These are phyloP conservation scores for Fomitopsis betulina DNA, from an alignment of 1,284 basidiomycete species.

Conservation along the genomic window DNA sequence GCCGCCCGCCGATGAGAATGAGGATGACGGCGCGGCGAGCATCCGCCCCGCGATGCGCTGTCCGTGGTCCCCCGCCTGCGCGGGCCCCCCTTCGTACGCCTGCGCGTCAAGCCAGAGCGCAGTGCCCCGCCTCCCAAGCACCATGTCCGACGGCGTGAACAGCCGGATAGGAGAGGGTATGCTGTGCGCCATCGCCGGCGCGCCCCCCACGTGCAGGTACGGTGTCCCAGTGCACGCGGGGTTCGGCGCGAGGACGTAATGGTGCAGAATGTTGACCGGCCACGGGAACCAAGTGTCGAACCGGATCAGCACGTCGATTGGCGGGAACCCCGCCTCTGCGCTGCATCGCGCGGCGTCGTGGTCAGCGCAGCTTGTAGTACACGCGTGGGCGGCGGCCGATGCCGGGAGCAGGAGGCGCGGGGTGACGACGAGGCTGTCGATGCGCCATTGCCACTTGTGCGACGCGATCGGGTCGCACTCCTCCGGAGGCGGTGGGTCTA, in stretches of 20 bases:
- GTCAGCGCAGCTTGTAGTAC: slow-evolving; percentile 9
- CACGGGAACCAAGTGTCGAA: slow-evolving; percentile 59
- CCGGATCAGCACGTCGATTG: slow-evolving; percentile 51
- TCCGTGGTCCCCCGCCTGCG: slow-evolving; percentile 41
- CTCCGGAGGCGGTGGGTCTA: background rate
- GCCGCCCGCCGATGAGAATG: background rate
- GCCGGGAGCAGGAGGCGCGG: slow-evolving; percentile 6
- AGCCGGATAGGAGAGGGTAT: slow-evolving; percentile 56
- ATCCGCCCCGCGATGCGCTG: slow-evolving; percentile 52
- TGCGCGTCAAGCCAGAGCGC: slow-evolving; percentile 63
- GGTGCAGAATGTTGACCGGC: slow-evolving; percentile 64
- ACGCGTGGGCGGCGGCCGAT: slow-evolving; percentile 14
- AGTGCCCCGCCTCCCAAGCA: slow-evolving; percentile 54
- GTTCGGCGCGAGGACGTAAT: slow-evolving; percentile 48
- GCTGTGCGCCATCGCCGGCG: slow-evolving; percentile 28
- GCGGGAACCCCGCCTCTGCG: slow-evolving; percentile 16
- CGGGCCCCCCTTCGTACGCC: slow-evolving; percentile 34
- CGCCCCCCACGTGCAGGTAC: slow-evolving; percentile 26
- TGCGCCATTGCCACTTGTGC: slow-evolving; percentile 48
- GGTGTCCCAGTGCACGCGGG: slow-evolving; percentile 34
- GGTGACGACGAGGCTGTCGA: slow-evolving; percentile 45
- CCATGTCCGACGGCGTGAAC: slow-evolving; percentile 49
- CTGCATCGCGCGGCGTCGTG: slow-evolving; percentile 15
- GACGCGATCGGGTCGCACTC: slow-evolving; percentile 34
- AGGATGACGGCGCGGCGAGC: slow-evolving; percentile 12